Base-by-base conservation (phyloP, 345 rosid species). In the Murraya paniculata region DNA sequence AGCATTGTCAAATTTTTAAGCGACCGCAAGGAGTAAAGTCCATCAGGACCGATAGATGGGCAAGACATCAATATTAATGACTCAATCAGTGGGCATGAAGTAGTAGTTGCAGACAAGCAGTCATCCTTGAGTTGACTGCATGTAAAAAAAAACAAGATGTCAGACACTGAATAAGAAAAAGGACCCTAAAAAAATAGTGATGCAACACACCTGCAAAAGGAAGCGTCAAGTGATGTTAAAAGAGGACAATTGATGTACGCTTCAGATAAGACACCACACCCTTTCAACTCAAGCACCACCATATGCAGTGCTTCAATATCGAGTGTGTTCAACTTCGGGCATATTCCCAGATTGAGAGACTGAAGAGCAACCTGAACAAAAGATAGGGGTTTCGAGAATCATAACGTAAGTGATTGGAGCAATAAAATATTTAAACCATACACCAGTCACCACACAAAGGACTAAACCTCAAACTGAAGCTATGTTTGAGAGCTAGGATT, bases 11-110 rank as follows among this genome's bases (percentile, higher is more conserved):
- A 80, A 64, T 86, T 82, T 71, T 73, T 88, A 80, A 96, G 97
- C 77, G 84, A 77, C 5, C 84, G 50, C 86, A 96, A 84, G 75
- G 98, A 88, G 77, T 85, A 87, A 77, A 92, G 93, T 70, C 98
- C 99, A 57, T 86, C 94, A 75, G 89, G 75, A 81, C 98, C 94
- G 79, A 96, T 88, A 62, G 94, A 89, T 7, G 89, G 92, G 86
- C 98, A 96, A 21, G 98, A 94, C 98, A 92, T 96, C 82, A 96
- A 81, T 78, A 94, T 92, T 78, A 96, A 82, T 31, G 99, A 90
- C 80, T 90, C 93, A 13, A 96, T 91, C 72, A 92, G 82, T 25
- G 92, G 92, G 84, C 98, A 97, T 35, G 98, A 90, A 66, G 79
- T 85, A 72, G 93, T 82, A 66, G 98, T 93, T 33, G 97, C 94